Evolutionary conservation across 2,329 filamentous ascomycete genomes (phyloP), one percentile per base, ranked within the genome.

Genomic region (Ampelomyces quisqualis): DNA sequence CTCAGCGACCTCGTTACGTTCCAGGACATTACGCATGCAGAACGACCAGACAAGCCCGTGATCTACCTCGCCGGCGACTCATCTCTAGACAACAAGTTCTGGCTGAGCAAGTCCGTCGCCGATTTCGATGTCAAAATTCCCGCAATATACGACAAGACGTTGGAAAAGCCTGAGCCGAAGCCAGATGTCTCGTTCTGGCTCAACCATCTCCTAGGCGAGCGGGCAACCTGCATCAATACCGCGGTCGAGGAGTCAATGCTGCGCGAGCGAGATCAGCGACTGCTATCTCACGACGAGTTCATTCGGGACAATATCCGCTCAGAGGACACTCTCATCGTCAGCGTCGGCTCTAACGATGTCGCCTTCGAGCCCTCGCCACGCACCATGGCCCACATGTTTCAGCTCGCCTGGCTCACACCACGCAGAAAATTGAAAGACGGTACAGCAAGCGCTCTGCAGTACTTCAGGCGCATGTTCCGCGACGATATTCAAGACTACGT

Each of bases 31-130:
- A 55, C 55, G 1, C 43, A 47, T 1, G 21, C 40, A 2, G 38
- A 54, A 15, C 53, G 60, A 6, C 61, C 59, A 0, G 38, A 51
- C 10, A 62, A 59, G 20, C 65, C 64, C 11, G 60, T 67, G 24
- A 41, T 68, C n/a, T 70, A 60, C 30, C 51, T 70, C 5, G 67
- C 63, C 4, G 66, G 66, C 35, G 66, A 70, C 38, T 70, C 67
- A 5, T 69, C 66, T 13, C 57, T 68, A 3, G 67, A 70, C 43
- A 69, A 70, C 44, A 70, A 69, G 37, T 57, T 50, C 45, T 70
- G 66, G 66, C 55, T 69, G 1, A 39, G 55, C 10, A 45, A 40
- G 5, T 44, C 46, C 7, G 41, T 38, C 2, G 39, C 57, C 0
- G 32, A 45, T 1, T 13, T 54, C 4, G 40, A 45, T 3, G 42